Percentiles rank a stretch among this genome's conserved stretches.
Conservation (phyloP, 208 protist genomes). For the Leishmania amazonensis region DNA sequence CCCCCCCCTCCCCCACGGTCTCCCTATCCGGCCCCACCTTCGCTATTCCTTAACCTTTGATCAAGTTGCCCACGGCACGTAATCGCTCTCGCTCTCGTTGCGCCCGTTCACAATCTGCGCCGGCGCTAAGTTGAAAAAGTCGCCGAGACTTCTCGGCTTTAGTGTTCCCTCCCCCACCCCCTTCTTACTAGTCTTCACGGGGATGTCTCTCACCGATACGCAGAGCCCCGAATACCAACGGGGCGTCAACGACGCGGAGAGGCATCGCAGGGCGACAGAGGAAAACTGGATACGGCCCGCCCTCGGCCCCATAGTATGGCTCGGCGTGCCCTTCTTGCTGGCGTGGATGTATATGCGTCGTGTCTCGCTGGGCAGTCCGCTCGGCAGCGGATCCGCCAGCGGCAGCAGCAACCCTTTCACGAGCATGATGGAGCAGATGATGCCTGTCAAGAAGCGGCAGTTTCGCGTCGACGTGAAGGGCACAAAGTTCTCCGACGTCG, state of each 20-base stretch:
- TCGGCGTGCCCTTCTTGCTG: constrained; percentile 69
- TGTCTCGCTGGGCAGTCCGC: constrained; percentile 25
- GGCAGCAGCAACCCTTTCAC: constrained; percentile 60
- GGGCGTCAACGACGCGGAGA: constrained; percentile 68
- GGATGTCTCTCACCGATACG: constrained; percentile 6
- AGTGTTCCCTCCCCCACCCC: background rate
- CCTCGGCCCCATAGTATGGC: constrained; percentile 75
- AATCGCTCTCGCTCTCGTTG: background rate
- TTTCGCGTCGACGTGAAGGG: constrained; percentile 89
- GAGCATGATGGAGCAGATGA: constrained; percentile 87
- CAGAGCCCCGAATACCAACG: constrained; percentile 53
- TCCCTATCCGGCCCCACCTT: background rate
- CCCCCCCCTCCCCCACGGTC: background rate
- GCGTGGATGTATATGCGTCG: constrained; percentile 63
- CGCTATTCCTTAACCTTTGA: background rate
- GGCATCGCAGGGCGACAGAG: constrained; percentile 72
- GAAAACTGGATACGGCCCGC: constrained; percentile 82
- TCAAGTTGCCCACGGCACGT: background rate
- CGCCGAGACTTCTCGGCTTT: background rate
- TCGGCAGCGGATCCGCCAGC: constrained; percentile 11
- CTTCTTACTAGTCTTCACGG: background rate
- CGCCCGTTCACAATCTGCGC: background rate
- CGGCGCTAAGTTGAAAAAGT: background rate
- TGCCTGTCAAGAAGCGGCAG: constrained; percentile 87
- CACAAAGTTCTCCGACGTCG: constrained; percentile 93